Evolutionary conservation across 1,284 basidiomycete genomes (phyloP).

Genomic region (Exsudoporus floridanus): DNA sequence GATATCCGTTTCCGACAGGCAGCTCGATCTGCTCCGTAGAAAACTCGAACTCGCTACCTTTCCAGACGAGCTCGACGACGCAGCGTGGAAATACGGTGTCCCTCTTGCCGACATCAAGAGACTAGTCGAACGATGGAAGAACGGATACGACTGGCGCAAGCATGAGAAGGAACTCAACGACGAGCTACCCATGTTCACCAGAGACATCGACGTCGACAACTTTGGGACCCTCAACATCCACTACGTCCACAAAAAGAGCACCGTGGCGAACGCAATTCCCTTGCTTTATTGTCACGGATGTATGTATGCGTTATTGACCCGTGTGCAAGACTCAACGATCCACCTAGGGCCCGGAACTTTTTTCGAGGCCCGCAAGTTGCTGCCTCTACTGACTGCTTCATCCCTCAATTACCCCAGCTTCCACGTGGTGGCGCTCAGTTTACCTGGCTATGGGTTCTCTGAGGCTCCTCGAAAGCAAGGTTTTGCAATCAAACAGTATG

Average conservation of each 20-base stretch:
- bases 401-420: conserved; percentile 51
- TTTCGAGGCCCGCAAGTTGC: conserved; percentile 52
- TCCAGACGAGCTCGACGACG: conserved; percentile 44
- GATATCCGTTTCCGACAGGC: conserved; percentile 34
- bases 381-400: conserved; percentile 47
- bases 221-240: conserved; percentile 43
- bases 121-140: conserved; percentile 41
- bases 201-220: conserved; percentile 39
- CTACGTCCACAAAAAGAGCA: conserved; percentile 44
- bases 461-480: conserved; percentile 42
- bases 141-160: conserved; percentile 44
- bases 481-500: conserved; percentile 38
- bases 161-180: conserved; percentile 42
- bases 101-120: conserved; percentile 43
- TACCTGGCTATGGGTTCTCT: conserved; percentile 60
- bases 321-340: background rate
- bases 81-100: conserved; percentile 40
- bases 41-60: conserved; percentile 39
- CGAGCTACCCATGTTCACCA: conserved; percentile 44
- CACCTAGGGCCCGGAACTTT: conserved; percentile 59
- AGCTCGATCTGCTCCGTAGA: conserved; percentile 30
- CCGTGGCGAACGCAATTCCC: conserved; percentile 40
- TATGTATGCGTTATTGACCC: conserved; percentile 22
- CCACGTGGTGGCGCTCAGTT: conserved; percentile 53
- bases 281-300: conserved; percentile 51